Evolutionary conservation across 192 early-diverging fungal species (phyloP), one percentile per base, ranked within the genome.

Genomic region (Rhizophagus sp.): DNA sequence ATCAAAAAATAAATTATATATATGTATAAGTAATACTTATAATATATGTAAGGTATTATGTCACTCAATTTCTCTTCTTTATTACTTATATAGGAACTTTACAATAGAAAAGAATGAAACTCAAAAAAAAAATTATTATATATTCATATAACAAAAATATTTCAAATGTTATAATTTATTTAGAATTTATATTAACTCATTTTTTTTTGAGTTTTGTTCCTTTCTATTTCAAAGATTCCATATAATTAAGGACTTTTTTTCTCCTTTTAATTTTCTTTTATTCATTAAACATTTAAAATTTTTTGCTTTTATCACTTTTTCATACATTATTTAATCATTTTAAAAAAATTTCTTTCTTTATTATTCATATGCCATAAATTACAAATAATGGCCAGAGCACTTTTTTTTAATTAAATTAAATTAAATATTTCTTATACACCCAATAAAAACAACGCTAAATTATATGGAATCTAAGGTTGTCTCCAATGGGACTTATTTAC

Each of bases 361-460:
- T 69, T n/a, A n/a, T 70, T 70, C 68, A 41, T 70, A 41, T 36
- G 34, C 68, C 68, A 70, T 70, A 70, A 66, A 33, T 39, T 70
- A 41, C 33, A 34, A 70, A 39, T 70, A 70, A 70, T 19, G 22
- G 17, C 68, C 68, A 39, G 34, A 70, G 39, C 68, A 39, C 68
- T 70, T 70, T 69, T 70, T 70, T n/a, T 39, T 39, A n/a, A 27
- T 13, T 22, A 30, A 65, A 64, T 65, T 65, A 12, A 63, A 24
- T 67, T 67, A 34, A 39, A 33, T 69, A 39, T 68, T 70, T 41
- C 68, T 70, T 70, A 70, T 41, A 39, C 36, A 0, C 34, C 34
- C 36, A 19, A 34, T 22, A n/a, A 13, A 15, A 66, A 33, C 30
- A 66, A 70, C 68, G 33, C 39, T 17, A 70, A 17, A 22, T 41